Percentiles rank a stretch among this genome's conserved stretches.
phyloP scores from a whole-genome alignment of 768 basidiomycete genomes.

The Pisolithus orientalis region DNA sequence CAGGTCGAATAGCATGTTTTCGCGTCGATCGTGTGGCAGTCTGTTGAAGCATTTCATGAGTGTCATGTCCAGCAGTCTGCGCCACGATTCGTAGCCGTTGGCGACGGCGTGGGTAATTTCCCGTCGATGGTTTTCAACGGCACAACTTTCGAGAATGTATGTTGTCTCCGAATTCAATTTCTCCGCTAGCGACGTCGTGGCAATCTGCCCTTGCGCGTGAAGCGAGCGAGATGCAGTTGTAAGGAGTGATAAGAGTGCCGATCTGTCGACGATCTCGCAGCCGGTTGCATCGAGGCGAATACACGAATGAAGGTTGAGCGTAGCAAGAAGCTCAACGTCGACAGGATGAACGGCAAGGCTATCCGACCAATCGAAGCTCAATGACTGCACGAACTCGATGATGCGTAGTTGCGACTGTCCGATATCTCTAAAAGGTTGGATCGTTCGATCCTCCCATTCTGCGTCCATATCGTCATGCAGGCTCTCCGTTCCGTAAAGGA shows the following conservation, averaged over 20 bases:
- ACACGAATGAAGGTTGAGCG: constrained; percentile 66
- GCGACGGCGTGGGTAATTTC: constrained; percentile 69
- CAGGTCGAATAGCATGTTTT: constrained; percentile 87
- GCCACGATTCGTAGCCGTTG: constrained; percentile 78
- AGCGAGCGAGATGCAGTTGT: constrained; percentile 51
- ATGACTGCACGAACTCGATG: constrained; percentile 81
- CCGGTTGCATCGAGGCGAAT: constrained; percentile 61
- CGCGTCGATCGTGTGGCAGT: constrained; percentile 74
- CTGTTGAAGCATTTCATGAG: constrained; percentile 83
- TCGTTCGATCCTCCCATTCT: constrained; percentile 39
- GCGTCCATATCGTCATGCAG: constrained; percentile 29
- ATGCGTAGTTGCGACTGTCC: constrained; percentile 81
- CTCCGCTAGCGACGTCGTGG: constrained; percentile 56
- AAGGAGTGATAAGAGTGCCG: constrained; percentile 66
- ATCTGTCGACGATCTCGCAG: constrained; percentile 78
- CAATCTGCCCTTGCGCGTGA: constrained; percentile 61
- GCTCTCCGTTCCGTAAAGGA: constrained; percentile 68
- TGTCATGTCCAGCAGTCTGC: constrained; percentile 74
- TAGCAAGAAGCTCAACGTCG: constrained; percentile 57
- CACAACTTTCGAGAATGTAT: constrained; percentile 80
- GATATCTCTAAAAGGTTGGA: constrained; percentile 60
- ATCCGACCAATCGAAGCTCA: constrained; percentile 88
- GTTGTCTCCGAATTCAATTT: constrained; percentile 62
- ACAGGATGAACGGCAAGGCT: constrained; percentile 51
- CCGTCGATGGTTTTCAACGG: constrained; percentile 82